Percentiles rank a stretch among this genome's conserved stretches.
phyloP scores from a whole-genome alignment of 768 basidiomycete species.

The Mycena chlorophos region DNA sequence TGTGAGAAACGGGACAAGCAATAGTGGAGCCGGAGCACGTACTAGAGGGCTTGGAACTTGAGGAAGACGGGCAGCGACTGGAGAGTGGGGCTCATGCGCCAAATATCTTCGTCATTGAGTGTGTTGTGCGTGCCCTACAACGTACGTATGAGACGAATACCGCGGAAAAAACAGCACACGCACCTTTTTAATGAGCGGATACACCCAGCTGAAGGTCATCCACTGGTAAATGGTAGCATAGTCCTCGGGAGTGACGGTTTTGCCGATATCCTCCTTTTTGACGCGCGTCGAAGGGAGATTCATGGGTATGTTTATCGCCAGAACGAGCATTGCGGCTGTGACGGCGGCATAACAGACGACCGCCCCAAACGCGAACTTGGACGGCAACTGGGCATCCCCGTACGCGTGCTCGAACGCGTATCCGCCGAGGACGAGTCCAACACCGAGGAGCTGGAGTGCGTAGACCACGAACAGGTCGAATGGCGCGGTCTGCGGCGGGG shows the following conservation, averaged over 20 bases:
- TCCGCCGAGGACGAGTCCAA: conserved; percentile 53
- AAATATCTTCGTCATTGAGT: conserved; percentile 70
- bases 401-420: conserved; percentile 48
- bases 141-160: neutral
- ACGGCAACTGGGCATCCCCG: conserved; percentile 42
- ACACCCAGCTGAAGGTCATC: conserved; percentile 72
- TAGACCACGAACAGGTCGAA: conserved; percentile 67
- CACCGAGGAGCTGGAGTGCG: conserved; percentile 45
- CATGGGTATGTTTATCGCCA: conserved; percentile 65
- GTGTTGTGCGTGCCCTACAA: conserved; percentile 48
- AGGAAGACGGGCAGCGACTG: conserved; percentile 62
- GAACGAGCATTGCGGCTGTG: conserved; percentile 41
- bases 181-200: conserved; percentile 57
- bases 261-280: conserved; percentile 29
- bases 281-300: conserved; percentile 50
- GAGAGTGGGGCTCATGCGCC: conserved; percentile 71
- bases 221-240: conserved; percentile 71
- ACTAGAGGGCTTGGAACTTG: conserved; percentile 37
- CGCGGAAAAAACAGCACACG: conserved; percentile 15
- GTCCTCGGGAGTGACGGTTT: conserved; percentile 64
- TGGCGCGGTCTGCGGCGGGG: conserved; percentile 58
- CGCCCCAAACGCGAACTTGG: conserved; percentile 28
- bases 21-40: neutral
- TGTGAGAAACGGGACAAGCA: neutral
- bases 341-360: conserved; percentile 45